Evolutionary conservation across 2,329 filamentous ascomycete genomes (phyloP), one percentile per base, ranked within the genome.

Genomic region (Chaetomiaceae sp.): DNA sequence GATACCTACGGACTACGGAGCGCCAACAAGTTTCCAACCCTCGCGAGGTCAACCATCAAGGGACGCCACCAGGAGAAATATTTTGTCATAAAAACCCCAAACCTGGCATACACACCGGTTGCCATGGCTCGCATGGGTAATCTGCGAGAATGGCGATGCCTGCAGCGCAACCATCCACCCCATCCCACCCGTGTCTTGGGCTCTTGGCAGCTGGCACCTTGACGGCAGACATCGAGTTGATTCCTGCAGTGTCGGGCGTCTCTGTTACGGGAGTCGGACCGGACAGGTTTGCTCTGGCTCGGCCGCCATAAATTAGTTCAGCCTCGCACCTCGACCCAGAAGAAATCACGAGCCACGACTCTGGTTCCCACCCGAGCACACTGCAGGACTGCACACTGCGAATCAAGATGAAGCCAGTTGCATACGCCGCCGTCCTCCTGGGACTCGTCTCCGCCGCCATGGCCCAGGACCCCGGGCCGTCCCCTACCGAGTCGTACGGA

Each of bases 401-500:
- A 22, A 33, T 34, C 37, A 59, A 51, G 15, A 62, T 61, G 59
- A 61, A 58, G 48, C 11, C 37, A n/a, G 22, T 44, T 20, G 45
- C 58, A 5, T 61, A 54, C 50, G 56, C 42, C 22, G 51, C 57
- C 54, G 45, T 53, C 47, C 23, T 60, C 38, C 27, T 62, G 31
- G 54, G 57, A 37, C 51, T 58, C 20, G 36, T 58, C 20, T 49
- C 59, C 45, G 38, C 47, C 19, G 51, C 56, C 15, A 43, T 56
- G 29, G 61, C 47, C 14, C 58, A 60, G 49, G 19, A 47, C 12
- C 49, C 57, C 29, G 48, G 55, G 6, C 61, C 63, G 25, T 64
- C 62, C 22, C 62, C 63, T 4, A 65, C 62, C 51, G 56, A 61
- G 51, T 64, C 62, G 3, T 43, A 59, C 20, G 63, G 62, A 17